Evolutionary conservation across 2,329 filamentous ascomycete species (phyloP).

Genomic region (Emmonsiellopsis sp.): DNA sequence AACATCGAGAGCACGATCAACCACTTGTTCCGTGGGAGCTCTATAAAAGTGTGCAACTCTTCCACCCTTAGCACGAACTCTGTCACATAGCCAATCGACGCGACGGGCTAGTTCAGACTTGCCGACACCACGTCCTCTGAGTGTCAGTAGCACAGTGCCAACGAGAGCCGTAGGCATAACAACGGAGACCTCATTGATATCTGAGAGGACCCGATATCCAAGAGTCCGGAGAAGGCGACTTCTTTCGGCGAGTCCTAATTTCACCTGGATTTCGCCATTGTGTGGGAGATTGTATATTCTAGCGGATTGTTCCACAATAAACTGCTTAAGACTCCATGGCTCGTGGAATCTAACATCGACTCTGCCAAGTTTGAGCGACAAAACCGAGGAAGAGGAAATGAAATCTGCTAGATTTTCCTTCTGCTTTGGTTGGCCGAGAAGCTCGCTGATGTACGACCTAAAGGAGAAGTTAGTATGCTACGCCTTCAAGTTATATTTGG

Average conservation of each 20-base stretch:
- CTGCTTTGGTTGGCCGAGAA: constrained; percentile 87
- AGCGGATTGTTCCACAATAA: constrained; percentile 67
- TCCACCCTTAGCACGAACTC: constrained; percentile 77
- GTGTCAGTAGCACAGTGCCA: constrained; percentile 82
- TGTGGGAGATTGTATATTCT: constrained; percentile 40
- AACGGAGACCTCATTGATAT: constrained; percentile 93
- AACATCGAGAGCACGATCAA: constrained; percentile 84
- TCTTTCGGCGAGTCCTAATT: constrained; percentile 45
- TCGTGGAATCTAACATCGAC: constrained; percentile 96
- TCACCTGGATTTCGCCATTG: constrained; percentile 26
- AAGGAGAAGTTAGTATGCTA: constrained; percentile 8
- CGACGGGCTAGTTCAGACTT: constrained; percentile 75
- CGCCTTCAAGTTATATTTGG: background rate
- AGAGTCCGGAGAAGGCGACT: constrained; percentile 73
- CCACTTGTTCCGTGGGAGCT: constrained; percentile 67
- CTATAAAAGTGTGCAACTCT: constrained; percentile 88
- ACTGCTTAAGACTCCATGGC: constrained; percentile 81
- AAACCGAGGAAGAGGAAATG: constrained; percentile 75
- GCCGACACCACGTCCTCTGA: constrained; percentile 85
- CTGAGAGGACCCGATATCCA: constrained; percentile 82
- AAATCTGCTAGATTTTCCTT: constrained; percentile 91
- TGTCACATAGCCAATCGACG: constrained; percentile 79
- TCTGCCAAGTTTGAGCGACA: constrained; percentile 79
- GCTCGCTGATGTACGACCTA: constrained; percentile 81
- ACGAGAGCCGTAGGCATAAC: constrained; percentile 98